A percentile compares a stretch with the other conserved stretches of the same genome.
phyloP scores from a whole-genome alignment of 768 basidiomycete species.

The Leccinum uliginosum region DNA sequence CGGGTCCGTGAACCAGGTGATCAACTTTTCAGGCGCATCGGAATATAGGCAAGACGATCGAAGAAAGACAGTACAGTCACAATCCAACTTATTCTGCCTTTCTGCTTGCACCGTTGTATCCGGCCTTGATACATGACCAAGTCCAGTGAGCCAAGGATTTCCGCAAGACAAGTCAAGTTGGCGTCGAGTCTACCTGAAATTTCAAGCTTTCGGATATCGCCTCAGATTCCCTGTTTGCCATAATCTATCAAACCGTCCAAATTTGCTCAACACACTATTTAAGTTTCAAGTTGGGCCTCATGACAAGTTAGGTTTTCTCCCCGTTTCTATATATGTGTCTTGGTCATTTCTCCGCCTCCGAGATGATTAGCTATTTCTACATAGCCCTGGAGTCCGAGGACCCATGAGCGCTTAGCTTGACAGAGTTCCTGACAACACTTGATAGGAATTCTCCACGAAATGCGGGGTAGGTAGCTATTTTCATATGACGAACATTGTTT shows the following conservation, averaged over 20 bases:
- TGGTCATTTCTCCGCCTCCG: background rate
- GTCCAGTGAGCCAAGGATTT: background rate
- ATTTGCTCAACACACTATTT: background rate
- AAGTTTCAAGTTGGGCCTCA: background rate
- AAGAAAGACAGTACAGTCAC: background rate
- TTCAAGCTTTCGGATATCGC: background rate
- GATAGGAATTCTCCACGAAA: background rate
- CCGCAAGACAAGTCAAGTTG: background rate
- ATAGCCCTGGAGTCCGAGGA: constrained; percentile 4
- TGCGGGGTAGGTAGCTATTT: constrained; percentile 5
- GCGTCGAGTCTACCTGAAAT: background rate
- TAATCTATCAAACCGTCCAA: background rate
- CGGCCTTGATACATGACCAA: background rate
- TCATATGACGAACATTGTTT: background rate
- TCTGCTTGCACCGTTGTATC: background rate
- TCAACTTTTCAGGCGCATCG: background rate
- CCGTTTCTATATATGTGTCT: background rate
- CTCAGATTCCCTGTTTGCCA: background rate
- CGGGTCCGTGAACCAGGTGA: background rate
- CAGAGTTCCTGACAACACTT: constrained; percentile 4
- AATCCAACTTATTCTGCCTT: background rate
- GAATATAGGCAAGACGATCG: background rate
- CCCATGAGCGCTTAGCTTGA: background rate
- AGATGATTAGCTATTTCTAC: constrained; percentile 3
- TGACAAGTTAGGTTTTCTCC: background rate